Percentiles rank a stretch among this genome's conserved stretches.
Evolutionary conservation across 1,139 yeast species (phyloP).

Genomic region (Candida mesenterica): DNA sequence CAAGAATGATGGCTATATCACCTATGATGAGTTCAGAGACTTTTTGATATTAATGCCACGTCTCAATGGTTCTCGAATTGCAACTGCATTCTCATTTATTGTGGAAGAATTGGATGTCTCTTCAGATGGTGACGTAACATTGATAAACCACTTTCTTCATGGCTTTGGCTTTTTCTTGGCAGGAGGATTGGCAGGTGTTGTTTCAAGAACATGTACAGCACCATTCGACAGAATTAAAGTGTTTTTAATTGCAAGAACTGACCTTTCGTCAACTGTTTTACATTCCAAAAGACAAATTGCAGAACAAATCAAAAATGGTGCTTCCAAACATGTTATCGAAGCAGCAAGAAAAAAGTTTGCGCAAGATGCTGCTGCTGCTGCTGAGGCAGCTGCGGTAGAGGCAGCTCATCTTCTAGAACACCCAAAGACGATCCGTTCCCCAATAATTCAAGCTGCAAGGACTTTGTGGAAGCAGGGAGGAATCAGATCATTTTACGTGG

Average conservation of each 20-base stretch:
- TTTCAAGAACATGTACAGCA: slow-evolving; percentile 96
- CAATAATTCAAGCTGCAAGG: slow-evolving; percentile 74
- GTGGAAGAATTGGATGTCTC: slow-evolving; percentile 77
- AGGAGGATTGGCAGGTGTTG: slow-evolving; percentile 94
- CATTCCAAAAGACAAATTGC: slow-evolving; percentile 56
- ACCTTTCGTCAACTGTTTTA: slow-evolving; percentile 64
- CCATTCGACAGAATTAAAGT: slow-evolving; percentile 95
- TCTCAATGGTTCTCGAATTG: slow-evolving; percentile 62
- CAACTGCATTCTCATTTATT: slow-evolving; percentile 79
- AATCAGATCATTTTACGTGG: slow-evolving; percentile 81
- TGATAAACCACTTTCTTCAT: slow-evolving; percentile 72
- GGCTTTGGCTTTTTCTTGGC: slow-evolving; percentile 91
- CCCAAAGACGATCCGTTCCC: slow-evolving; percentile 54
- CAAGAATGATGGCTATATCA: slow-evolving; percentile 65
- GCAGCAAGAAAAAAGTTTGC: slow-evolving; percentile 33
- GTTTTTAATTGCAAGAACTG: slow-evolving; percentile 88
- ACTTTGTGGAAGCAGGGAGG: slow-evolving; percentile 91
- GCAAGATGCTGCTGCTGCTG: slow-evolving; percentile 22
- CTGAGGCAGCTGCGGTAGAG: slow-evolving; percentile 12
- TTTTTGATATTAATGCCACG: slow-evolving; percentile 82
- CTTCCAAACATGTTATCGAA: slow-evolving; percentile 36
- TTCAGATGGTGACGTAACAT: slow-evolving; percentile 89
- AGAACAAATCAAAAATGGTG: slow-evolving; percentile 37
- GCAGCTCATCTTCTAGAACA: slow-evolving; percentile 24
- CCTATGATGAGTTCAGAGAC: slow-evolving; percentile 84